Conservation (phyloP, 2,329 filamentous ascomycete genomes). For the Hypomyces perniciosus region DNA sequence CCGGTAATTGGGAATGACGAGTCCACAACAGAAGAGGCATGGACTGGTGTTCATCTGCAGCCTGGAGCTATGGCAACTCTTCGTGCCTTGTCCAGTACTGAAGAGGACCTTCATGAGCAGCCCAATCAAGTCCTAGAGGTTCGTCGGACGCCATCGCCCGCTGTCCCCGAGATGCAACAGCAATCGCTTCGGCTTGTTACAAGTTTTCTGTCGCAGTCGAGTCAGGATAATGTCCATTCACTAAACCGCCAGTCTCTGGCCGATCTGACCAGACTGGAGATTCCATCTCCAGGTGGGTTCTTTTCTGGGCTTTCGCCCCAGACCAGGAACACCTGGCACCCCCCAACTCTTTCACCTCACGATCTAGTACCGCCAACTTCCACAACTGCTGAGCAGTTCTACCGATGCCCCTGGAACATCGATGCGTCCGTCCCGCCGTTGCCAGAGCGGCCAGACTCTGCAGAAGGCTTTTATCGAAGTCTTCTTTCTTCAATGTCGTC, state of each 20-base stretch:
- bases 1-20: slow-evolving; percentile 61
- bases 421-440: slow-evolving; percentile 32
- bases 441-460: slow-evolving; percentile 30
- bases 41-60: slow-evolving; percentile 70
- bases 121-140: slow-evolving; percentile 40
- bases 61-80: slow-evolving; percentile 75
- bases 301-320: slow-evolving; percentile 77
- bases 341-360: slow-evolving; percentile 42
- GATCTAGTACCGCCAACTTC: slow-evolving; percentile 66
- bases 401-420: slow-evolving; percentile 70
- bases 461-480: slow-evolving; percentile 34
- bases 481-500: slow-evolving; percentile 29
- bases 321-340: slow-evolving; percentile 76
- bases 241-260: slow-evolving; percentile 52
- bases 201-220: slow-evolving; percentile 23
- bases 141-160: slow-evolving; percentile 21
- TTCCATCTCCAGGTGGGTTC: slow-evolving; percentile 87
- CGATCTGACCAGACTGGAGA: slow-evolving; percentile 73
- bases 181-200: slow-evolving; percentile 47
- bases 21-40: slow-evolving; percentile 52
- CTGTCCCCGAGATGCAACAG: slow-evolving; percentile 41
- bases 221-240: slow-evolving; percentile 22
- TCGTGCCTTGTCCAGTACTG: slow-evolving; percentile 60
- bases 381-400: slow-evolving; percentile 87
- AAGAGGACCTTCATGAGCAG: slow-evolving; percentile 57